phyloP scores from a whole-genome alignment of 257 asterid genomes.

The Anisodus acutangulus region DNA sequence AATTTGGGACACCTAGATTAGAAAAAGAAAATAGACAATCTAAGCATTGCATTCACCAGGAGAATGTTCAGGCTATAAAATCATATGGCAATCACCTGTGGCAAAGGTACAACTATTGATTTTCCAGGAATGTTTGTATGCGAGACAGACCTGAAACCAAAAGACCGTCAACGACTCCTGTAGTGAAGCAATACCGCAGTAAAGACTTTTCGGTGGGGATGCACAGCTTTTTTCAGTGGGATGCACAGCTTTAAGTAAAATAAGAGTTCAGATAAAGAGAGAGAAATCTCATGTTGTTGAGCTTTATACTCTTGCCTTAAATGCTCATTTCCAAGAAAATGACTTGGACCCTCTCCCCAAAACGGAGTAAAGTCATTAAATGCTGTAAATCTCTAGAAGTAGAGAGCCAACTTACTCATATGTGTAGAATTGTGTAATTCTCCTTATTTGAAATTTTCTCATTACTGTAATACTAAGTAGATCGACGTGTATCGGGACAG shows the following conservation, averaged over 20 bases:
- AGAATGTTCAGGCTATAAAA: not conserved
- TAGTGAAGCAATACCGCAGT: not conserved
- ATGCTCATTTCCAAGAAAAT: not conserved
- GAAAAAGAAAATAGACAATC: not conserved
- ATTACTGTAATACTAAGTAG: too few species aligned
- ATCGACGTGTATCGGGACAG: too few species aligned
- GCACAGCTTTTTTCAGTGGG: too few species aligned
- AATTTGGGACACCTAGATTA: slow-evolving; percentile 56
- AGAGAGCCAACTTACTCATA: not conserved
- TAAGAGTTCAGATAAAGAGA: not conserved
- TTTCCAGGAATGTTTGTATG: slow-evolving; percentile 61
- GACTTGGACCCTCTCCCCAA: not conserved
- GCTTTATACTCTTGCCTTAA: not conserved
- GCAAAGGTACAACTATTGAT: slow-evolving; percentile 60
- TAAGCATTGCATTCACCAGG: not conserved
- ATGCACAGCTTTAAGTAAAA: not conserved
- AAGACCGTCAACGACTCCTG: slow-evolving; percentile 11
- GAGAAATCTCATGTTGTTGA: not conserved
- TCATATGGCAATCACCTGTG: slow-evolving; percentile 55
- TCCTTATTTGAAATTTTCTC: too few species aligned
- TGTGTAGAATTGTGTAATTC: too few species aligned
- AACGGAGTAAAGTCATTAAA: not conserved
- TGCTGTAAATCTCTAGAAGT: not conserved
- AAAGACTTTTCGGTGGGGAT: not conserved
- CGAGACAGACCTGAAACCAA: slow-evolving; percentile 56